Evolutionary conservation across 139 green algal genomes (phyloP).

Genomic region (Asterochloris sp.): DNA sequence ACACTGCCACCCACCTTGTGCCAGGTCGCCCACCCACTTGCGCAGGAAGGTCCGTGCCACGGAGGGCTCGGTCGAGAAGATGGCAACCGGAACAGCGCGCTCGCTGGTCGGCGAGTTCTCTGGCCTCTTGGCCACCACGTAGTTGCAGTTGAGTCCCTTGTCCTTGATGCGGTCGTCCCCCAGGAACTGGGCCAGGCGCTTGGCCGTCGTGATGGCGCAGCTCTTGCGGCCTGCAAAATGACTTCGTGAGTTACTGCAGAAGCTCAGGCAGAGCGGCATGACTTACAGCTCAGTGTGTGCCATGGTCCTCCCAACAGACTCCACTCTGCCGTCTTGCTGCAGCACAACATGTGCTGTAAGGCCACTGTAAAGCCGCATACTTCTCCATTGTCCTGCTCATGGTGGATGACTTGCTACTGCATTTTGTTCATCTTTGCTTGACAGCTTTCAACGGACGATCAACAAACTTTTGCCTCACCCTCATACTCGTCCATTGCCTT

Average conservation of each 20-base stretch:
- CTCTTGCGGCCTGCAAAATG: constrained; percentile 73
- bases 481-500: constrained; percentile 94
- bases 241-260: background rate
- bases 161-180: constrained; percentile 92
- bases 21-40: constrained; percentile 77
- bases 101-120: constrained; percentile 69
- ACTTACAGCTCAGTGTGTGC: background rate
- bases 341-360: background rate
- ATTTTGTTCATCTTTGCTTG: too few relatives aligned
- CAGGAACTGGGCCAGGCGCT: constrained; percentile 85
- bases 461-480: constrained; percentile 33
- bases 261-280: background rate
- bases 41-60: constrained; percentile 84
- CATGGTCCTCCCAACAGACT: background rate
- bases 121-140: constrained; percentile 48
- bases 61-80: constrained; percentile 85
- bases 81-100: constrained; percentile 88
- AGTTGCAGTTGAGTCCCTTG: constrained; percentile 79
- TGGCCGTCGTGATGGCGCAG: constrained; percentile 87
- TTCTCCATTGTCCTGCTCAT: background rate
- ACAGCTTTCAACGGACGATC: background rate
- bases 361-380: background rate
- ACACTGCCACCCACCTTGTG: background rate
- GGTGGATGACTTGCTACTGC: background rate
- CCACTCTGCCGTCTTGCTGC: background rate